These are phyloP conservation scores for Septoria linicola DNA, from an alignment of 2,329 filamentous ascomycete genomes.

Conservation along the genomic window DNA sequence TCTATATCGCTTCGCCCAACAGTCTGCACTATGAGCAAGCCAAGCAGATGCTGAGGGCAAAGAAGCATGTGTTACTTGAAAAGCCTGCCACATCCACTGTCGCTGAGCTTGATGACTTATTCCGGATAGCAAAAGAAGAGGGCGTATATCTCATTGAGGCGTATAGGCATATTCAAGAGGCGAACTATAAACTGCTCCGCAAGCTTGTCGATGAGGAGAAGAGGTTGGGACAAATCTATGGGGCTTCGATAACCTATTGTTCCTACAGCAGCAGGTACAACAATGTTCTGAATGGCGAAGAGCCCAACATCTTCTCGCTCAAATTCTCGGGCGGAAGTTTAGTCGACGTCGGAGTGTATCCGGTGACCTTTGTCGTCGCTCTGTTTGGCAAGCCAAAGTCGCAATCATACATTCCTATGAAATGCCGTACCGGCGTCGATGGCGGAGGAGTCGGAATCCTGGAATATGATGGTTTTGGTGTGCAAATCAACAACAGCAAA, in stretches of 20 bases:
- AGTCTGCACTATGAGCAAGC: slow-evolving; percentile 49
- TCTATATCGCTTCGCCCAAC: slow-evolving; percentile 54
- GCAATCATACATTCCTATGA: slow-evolving; percentile 45
- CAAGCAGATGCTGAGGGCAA: slow-evolving; percentile 43
- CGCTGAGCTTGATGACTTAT: slow-evolving; percentile 46
- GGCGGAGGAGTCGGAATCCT: slow-evolving; percentile 48
- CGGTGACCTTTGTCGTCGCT: slow-evolving; percentile 48
- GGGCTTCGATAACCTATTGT: slow-evolving; percentile 47
- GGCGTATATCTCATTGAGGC: slow-evolving; percentile 50
- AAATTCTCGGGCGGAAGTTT: slow-evolving; percentile 49
- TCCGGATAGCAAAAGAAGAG: slow-evolving; percentile 43
- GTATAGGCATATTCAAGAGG: slow-evolving; percentile 52
- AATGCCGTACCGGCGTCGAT: slow-evolving; percentile 48
- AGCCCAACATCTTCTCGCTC: slow-evolving; percentile 51
- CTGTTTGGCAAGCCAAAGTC: slow-evolving; percentile 48
- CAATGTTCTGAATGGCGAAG: slow-evolving; percentile 48
- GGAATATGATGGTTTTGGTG: slow-evolving; percentile 46
- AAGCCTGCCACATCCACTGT: slow-evolving; percentile 49
- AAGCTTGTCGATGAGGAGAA: slow-evolving; percentile 37
- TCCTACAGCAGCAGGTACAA: slow-evolving; percentile 50
- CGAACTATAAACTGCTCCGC: slow-evolving; percentile 49
- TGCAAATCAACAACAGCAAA: slow-evolving; percentile 47
- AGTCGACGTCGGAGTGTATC: slow-evolving; percentile 52
- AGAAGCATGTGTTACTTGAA: slow-evolving; percentile 53
- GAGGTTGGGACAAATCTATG: slow-evolving; percentile 45